Evolutionary conservation across 1,284 basidiomycete genomes (phyloP).

Genomic region (Melampsora larici-populina): DNA sequence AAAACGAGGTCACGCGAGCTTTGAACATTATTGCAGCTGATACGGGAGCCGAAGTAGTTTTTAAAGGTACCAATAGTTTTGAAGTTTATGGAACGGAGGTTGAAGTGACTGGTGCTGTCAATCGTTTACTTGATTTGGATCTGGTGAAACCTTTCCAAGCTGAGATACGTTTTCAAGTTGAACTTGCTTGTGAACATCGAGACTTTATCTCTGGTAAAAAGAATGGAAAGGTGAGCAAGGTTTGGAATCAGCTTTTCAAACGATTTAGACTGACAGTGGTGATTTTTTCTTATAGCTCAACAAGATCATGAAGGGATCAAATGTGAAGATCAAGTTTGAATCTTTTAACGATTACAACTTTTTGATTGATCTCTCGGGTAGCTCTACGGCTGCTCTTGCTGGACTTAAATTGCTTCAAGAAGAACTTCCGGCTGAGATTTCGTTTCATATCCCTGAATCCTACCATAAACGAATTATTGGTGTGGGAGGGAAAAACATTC

Average conservation of each 20-base stretch:
- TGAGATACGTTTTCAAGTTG: conserved; percentile 97
- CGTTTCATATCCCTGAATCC: conserved; percentile 95
- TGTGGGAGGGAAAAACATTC: conserved; percentile 95
- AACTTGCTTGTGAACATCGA: conserved; percentile 93
- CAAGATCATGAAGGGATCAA: conserved; percentile 94
- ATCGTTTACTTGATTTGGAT: conserved; percentile 58
- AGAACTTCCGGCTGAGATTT: conserved; percentile 96
- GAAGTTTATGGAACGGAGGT: conserved; percentile 94
- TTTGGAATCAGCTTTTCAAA: background rate
- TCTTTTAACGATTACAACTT: conserved; percentile 99
- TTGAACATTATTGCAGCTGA: conserved; percentile 80
- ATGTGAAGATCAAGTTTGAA: conserved; percentile 98
- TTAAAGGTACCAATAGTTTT: conserved; percentile 88
- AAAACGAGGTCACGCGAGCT: conserved; percentile 75
- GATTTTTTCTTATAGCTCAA: conserved; percentile 60
- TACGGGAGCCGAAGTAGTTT: conserved; percentile 84
- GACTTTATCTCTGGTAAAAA: conserved; percentile 98
- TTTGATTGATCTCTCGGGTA: conserved; percentile 74
- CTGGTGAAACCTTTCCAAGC: conserved; percentile 75
- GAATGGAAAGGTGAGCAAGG: conserved; percentile 71
- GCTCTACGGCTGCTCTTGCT: conserved; percentile 75
- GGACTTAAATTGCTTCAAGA: conserved; percentile 88
- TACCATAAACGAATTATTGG: conserved; percentile 99
- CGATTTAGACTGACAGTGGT: background rate
- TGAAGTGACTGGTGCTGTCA: conserved; percentile 81